Conservation (phyloP, 1,284 basidiomycete species). For the Cryptococcus sp. region DNA sequence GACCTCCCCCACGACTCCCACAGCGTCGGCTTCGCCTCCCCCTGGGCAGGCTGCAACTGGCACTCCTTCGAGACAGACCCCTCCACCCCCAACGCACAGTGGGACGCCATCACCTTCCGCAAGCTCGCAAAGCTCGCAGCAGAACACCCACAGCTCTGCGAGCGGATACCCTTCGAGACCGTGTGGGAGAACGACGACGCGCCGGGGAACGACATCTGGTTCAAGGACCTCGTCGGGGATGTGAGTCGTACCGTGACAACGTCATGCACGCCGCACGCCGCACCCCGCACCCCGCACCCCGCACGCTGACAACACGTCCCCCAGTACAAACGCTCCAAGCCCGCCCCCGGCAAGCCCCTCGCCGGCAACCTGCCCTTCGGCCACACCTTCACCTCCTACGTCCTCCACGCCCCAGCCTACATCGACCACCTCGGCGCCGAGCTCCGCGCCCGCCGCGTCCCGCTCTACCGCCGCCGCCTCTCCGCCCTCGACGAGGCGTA, state of each 20-base stretch:
- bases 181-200: constrained; percentile 45
- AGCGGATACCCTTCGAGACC: constrained; percentile 54
- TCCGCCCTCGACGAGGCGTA: constrained; percentile 48
- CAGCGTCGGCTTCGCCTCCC: constrained; percentile 62
- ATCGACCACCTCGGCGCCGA: constrained; percentile 35
- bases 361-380: constrained; percentile 28
- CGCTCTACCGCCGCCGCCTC: constrained; percentile 41
- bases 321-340: constrained; percentile 15
- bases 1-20: constrained; percentile 64
- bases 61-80: constrained; percentile 55
- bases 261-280: no score
- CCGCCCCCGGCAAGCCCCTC: constrained; percentile 10
- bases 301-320: not conserved
- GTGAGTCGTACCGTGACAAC: no score
- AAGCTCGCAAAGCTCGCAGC: constrained; percentile 55
- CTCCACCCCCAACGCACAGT: constrained; percentile 49
- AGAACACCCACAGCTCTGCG: constrained; percentile 46
- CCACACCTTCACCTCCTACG: constrained; percentile 46
- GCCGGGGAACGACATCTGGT: constrained; percentile 53
- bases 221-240: constrained; percentile 55
- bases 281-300: not conserved
- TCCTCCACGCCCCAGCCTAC: constrained; percentile 49
- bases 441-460: constrained; percentile 36
- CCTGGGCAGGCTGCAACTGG: constrained; percentile 73
- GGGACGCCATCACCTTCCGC: constrained; percentile 48